phyloP scores from a whole-genome alignment of 768 basidiomycete genomes.

The Rhizopogon sp. region DNA sequence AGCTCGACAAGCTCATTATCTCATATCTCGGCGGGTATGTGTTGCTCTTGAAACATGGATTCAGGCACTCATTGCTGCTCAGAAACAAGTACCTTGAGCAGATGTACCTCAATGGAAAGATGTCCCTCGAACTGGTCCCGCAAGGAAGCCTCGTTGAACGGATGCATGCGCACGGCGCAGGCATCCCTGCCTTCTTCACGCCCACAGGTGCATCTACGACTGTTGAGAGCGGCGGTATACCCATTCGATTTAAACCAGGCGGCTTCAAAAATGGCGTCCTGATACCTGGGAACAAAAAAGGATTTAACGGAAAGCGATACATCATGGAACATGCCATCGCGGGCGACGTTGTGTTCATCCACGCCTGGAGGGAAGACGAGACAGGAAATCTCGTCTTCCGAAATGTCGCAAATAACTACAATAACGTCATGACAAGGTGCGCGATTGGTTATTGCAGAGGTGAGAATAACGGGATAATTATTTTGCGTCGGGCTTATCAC shows the following conservation, averaged over 20 bases:
- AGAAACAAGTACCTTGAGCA: constrained; percentile 80
- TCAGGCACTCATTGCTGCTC: constrained; percentile 1
- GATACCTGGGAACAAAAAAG: constrained; percentile 63
- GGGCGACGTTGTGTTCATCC: constrained; percentile 74
- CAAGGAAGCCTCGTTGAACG: constrained; percentile 85
- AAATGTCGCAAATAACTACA: constrained; percentile 82
- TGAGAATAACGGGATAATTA: constrained; percentile 14
- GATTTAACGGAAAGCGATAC: constrained; percentile 67
- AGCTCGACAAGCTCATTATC: constrained; percentile 75
- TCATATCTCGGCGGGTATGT: constrained; percentile 76
- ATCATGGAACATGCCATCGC: constrained; percentile 70
- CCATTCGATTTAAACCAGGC: constrained; percentile 66
- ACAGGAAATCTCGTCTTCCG: constrained; percentile 84
- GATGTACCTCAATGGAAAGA: constrained; percentile 68
- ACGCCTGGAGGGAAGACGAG: constrained; percentile 86
- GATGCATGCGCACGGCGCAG: constrained; percentile 75
- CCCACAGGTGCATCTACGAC: constrained; percentile 80
- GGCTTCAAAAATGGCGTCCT: constrained; percentile 60
- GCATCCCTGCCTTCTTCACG: constrained; percentile 83
- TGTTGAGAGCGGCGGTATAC: constrained; percentile 67
- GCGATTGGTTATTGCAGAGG: constrained; percentile 80
- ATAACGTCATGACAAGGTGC: constrained; percentile 79
- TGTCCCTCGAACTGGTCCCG: constrained; percentile 79
- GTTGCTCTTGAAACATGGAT: neutral
- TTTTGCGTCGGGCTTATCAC: neutral